Base-by-base conservation (phyloP, 192 early-diverging fungal species). In the Blastocladiella britannica region DNA sequence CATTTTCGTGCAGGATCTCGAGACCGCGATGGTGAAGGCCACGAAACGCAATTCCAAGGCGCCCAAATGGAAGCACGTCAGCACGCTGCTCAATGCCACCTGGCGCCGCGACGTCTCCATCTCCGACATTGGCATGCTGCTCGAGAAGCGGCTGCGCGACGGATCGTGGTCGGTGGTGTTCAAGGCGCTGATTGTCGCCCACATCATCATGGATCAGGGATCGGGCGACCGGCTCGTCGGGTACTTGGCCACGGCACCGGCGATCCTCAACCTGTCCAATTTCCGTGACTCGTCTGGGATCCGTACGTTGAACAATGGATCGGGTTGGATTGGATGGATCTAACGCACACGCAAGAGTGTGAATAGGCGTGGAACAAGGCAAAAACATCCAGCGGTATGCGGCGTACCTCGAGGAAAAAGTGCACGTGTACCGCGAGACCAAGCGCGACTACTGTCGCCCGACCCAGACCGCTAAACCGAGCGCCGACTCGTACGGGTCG, bases 21-120 rank as follows among this genome's bases (percentile, higher is more conserved):
- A 75, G 58, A 75, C 72, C 66, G 67, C 70, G 26, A 65, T 72
- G 12, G 62, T 67, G 60, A 75, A 75, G 64, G 72, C 72, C 52
- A 75, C 72, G 9, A 66, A 66, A 58, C 67, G 67, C 58, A 70
- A 75, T 59, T 60, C 62, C 18, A 70, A 71, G 55, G 67, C 70
- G 53, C 72, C 72, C 26, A 74, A 74, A 56, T 64, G 67, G 51
- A 74, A 74, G 37, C 72, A 74, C 64, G 72, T 74, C 58, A 26
- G 23, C 60, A 62, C 67, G 7, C 66, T 74, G 52, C 63, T 74
- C 59, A 69, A 74, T 63, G 65, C 70, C 65, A 69, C 69, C 26
- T 57, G 70, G 37, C 66, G 65, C 20, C 67, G 69, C 4, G 65
- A 54, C 52, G 67, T 51, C 3, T 25, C 70, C 15, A 69, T 71